Percentiles rank a stretch among this genome's conserved stretches.
These are phyloP conservation scores for Tetradesmus lagerheimii DNA, from an alignment of 139 green algal genomes.

Conservation along the genomic window DNA sequence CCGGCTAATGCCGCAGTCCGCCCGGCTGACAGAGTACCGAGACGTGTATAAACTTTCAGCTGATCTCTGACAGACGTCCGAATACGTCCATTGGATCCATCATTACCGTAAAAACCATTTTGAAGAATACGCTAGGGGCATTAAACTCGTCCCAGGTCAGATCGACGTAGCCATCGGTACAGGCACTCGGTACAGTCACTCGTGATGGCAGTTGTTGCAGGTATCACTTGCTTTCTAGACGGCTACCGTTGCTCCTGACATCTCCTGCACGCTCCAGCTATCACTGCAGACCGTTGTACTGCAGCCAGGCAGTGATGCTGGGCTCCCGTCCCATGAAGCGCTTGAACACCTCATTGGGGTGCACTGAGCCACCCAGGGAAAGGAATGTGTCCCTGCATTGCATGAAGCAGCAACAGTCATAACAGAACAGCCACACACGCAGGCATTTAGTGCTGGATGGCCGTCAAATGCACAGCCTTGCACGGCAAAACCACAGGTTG, in stretches of 20 bases:
- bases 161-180: background rate
- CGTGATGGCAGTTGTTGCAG: too few relatives aligned
- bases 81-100: too few relatives aligned
- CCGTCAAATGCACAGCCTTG: too few relatives aligned
- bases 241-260: too few relatives aligned
- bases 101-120: too few relatives aligned
- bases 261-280: background rate
- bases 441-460: too few relatives aligned
- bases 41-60: background rate
- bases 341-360: conserved; percentile 84
- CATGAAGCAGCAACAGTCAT: background rate
- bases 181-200: background rate
- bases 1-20: too few relatives aligned
- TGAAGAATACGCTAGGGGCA: background rate
- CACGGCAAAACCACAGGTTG: too few relatives aligned
- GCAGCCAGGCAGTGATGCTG: conserved; percentile 83
- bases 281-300: conserved; percentile 79
- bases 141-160: background rate
- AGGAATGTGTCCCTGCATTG: conserved; percentile 86
- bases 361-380: conserved; percentile 83
- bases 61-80: too few relatives aligned
- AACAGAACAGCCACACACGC: too few relatives aligned
- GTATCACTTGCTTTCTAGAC: too few relatives aligned
- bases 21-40: background rate
- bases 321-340: conserved; percentile 91